Evolutionary conservation across 495 filamentous ascomycete genomes (phyloP), one percentile per base, ranked within the genome.

Genomic region (Penicillium alfredii): DNA sequence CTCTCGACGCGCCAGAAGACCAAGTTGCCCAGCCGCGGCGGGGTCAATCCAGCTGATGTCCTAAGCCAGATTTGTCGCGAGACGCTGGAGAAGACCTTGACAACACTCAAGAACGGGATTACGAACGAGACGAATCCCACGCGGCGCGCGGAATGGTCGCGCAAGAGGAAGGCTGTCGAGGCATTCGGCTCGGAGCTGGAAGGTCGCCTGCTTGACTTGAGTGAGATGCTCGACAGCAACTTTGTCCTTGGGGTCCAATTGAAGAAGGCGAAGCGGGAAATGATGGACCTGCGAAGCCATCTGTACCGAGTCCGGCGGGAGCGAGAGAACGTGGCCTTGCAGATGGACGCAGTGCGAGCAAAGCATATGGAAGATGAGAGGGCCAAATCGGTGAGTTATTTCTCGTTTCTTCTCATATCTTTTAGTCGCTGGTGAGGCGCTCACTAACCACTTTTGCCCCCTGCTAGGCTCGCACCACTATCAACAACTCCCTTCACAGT

Each of bases 21-120:
- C 12, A 65, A 61, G 23, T 49, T 67, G 8, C 63, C 74, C 8
- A 78, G 66, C 41, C 72, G 75, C n/a, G 68, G 69, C 16, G 81
- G 78, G 18, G 79, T 83, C 38, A 86, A 85, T 43, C 64, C 75
- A 1, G 69, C 84, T 11, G 82, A 87, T 32, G 82, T 86, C 0
- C 53, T 86, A 7, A 67, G 73, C 30, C 80, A 85, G 53, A 71
- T 86, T 26, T 85, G 80, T 56, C 72, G 78, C 26, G 82, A 86
- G 50, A 74, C 80, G 1, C 60, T 83, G 17, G 75, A 76, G 22
- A 71, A 71, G 35, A 73, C 61, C 5, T 54, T 68, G 3, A 55
- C 58, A 2, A 60, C 66, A 7, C 55, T 67, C 8, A 57, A 60
- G 14, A 58, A 55, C 24, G 60, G 55, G 8, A 66, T 68, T 21